A percentile compares a stretch with the other conserved stretches of the same genome.
Evolutionary conservation across 208 protist genomes (phyloP).

Genomic region (Herpetomonas muscarum): DNA sequence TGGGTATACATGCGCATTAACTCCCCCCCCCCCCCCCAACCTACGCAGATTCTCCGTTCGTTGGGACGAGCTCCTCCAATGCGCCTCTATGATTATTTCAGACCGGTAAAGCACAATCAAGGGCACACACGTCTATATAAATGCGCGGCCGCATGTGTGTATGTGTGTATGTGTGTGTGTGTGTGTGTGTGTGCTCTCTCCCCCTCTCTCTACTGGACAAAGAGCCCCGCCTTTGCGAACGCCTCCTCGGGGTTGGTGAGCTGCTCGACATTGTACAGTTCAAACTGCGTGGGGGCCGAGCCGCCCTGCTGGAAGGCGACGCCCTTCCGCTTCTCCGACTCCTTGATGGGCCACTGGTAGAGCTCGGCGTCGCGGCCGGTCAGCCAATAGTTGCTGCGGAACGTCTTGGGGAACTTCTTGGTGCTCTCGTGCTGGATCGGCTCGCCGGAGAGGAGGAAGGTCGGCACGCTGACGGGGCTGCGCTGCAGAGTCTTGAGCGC

Average conservation of each 20-base stretch:
- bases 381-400: conserved; percentile 86
- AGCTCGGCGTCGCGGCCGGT: conserved; percentile 80
- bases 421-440: conserved; percentile 65
- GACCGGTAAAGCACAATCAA: too few relatives aligned
- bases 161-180: too few relatives aligned
- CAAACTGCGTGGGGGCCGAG: conserved; percentile 54
- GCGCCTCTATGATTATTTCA: too few relatives aligned
- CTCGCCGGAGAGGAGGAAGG: conserved; percentile 80
- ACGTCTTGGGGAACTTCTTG: conserved; percentile 70
- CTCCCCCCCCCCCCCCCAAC: too few relatives aligned
- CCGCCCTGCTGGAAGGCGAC: conserved; percentile 50
- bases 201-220: conserved; percentile 47
- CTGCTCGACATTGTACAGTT: conserved; percentile 89
- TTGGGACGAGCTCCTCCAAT: too few relatives aligned
- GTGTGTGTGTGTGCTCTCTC: background rate
- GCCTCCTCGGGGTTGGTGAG: conserved; percentile 81
- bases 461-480: conserved; percentile 69
- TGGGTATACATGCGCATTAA: too few relatives aligned
- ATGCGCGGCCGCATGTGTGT: too few relatives aligned
- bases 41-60: too few relatives aligned
- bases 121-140: too few relatives aligned
- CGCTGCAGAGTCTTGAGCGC: conserved; percentile 82
- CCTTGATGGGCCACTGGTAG: conserved; percentile 86
- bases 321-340: conserved; percentile 72
- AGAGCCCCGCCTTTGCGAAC: conserved; percentile 80